Evolutionary conservation across 192 early-diverging fungal species (phyloP), one percentile per base, ranked within the genome.

Genomic region (Spinellus fusiger): DNA sequence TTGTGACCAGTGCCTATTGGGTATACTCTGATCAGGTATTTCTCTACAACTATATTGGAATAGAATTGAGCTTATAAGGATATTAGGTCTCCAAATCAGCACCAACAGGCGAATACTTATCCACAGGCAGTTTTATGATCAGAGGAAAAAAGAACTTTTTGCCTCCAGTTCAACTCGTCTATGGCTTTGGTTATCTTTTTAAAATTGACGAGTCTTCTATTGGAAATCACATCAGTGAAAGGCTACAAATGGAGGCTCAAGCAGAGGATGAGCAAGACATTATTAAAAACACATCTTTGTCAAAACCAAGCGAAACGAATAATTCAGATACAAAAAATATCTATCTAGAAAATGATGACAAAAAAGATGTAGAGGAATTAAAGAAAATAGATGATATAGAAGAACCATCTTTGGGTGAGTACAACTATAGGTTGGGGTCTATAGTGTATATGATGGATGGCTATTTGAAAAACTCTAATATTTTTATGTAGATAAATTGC

Each of bases 141-240:
- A 78, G 89, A 23, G 95, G 93, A 37, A 92, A 93, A 74, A 99
- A 98, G 74, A 90, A 91, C 68, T 93, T 86, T 70, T 75, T 98
- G 64, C 95, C 96, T 6, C 91, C 95, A 5, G 84, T 89, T 16
- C 95, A 96, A 74, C 73, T 99, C 4, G 86, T 95, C 0, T 97
- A 96, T 66, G 96, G 96, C n/a, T 91, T 95, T 73, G 96, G 92
- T n/a, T 77, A 96, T 44, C 26, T 95, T 40, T 99, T 99, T 77
- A 78, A 84, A 38, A 69, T 98, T 44, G 95, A 97, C 58, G 93
- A 95, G 33, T 80, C 83, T 25, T 87, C 81, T 32, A 76, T 88
- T 53, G 84, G 77, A 8, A 76, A 89, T 31, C 96, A 98, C 73
- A 70, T 85, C 20, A 82, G 80, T 46, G 91, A 93, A 33, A 66